Evolutionary conservation across 306 rosid genomes (phyloP), one percentile per base, ranked within the genome.

Genomic region (Canavalia gladiata): DNA sequence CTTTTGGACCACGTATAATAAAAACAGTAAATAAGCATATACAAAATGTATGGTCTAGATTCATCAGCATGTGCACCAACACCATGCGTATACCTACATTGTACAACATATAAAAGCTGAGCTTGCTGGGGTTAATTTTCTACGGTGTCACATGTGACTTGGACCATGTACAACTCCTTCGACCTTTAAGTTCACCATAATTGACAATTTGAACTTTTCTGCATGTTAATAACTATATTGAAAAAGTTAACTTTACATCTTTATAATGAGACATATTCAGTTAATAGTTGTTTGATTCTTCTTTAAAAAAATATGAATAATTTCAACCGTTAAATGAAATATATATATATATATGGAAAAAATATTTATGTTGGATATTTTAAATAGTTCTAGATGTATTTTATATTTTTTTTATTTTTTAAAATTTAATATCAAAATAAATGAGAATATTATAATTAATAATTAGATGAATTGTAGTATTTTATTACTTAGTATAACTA

Each of bases 91-190:
- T 55, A 58, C 74, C 79, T 62, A 56, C 70, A 43, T 71, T 62
- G 74, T 68, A 79, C 69, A 35, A 13, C 25, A 18, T 43, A 59
- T 46, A 72, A 82, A 82, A 83, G 89, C 78, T 68, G 54, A 69
- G 51, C 28, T 62, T 63, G 82, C 28, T 62, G 67, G 82, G 72
- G 78, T 45, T 56, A 62, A 76, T 72, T 79, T 54, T 77, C 82
- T 84, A 63, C 72, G 76, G 55, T 77, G 41, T 83, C 92, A 83
- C 90, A 81, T 87, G 91, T 68, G 2, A 75, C 83, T 84, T 92
- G 94, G 98, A 85, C 98, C 96, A 88, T 71, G n/a, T 64, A 1
- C 6, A 12, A 28, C 6, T 28, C 8, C 43, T 31, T 46, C 18
- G 39, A 33, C 10, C 80, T 37, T 76, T 63, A 47, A 63, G 49